Evolutionary conservation across 2,329 filamentous ascomycete species (phyloP).

Genomic region (Aspergillus sclerotialis): DNA sequence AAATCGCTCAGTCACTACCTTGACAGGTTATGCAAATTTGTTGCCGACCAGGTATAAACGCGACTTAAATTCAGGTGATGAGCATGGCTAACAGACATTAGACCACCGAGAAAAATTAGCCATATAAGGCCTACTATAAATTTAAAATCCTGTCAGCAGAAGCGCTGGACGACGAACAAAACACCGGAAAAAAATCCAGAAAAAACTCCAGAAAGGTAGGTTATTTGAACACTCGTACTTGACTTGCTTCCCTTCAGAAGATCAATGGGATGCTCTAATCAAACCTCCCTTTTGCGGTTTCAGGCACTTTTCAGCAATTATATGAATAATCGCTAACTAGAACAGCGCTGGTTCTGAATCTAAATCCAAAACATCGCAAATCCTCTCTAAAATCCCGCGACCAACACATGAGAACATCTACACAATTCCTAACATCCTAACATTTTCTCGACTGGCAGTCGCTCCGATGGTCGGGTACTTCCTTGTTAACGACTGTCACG

Average conservation of each 20-base stretch:
- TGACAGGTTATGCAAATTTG: background rate
- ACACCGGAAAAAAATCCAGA: conserved; percentile 12
- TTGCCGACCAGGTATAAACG: conserved; percentile 1
- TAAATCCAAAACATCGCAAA: conserved; percentile 20
- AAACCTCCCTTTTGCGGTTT: no score
- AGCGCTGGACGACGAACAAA: conserved; percentile 18
- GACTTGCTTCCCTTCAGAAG: no score
- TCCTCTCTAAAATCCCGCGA: conserved; percentile 26
- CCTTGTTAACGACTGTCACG: conserved; percentile 74
- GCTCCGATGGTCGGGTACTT: conserved; percentile 84
- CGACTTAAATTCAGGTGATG: no score
- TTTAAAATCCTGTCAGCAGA: conserved; percentile 8
- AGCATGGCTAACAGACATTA: no score
- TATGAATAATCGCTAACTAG: no score
- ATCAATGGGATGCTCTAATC: no score
- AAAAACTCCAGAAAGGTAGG: conserved; percentile 11
- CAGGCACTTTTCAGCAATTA: no score
- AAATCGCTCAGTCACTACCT: background rate
- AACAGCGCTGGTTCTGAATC: conserved; percentile 14
- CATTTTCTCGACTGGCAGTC: conserved; percentile 73
- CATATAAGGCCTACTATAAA: conserved; percentile 1
- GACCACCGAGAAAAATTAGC: background rate
- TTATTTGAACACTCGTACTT: no score
- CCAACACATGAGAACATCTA: conserved; percentile 79
- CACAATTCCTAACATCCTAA: conserved; percentile 90